These are phyloP conservation scores for Curvularia verruculosa DNA, from an alignment of 2,329 filamentous ascomycete species.

Conservation along the genomic window DNA sequence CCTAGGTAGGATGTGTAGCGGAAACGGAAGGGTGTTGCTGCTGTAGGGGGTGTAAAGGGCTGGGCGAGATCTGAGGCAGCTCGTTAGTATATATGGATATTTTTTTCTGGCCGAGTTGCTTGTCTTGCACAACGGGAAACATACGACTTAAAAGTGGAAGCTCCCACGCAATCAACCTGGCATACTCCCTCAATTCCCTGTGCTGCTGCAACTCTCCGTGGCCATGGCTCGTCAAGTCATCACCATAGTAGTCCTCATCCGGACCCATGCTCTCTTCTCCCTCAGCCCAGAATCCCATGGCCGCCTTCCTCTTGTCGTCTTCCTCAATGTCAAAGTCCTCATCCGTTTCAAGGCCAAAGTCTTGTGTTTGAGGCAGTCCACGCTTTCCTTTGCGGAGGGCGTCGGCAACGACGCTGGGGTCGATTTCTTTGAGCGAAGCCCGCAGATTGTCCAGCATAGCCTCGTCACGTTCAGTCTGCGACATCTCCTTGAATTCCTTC, in stretches of 20 bases:
- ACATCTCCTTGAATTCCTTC: slow-evolving; percentile 9
- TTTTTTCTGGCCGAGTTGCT: background rate
- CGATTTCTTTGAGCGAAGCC: slow-evolving; percentile 31
- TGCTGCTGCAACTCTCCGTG: slow-evolving; percentile 89
- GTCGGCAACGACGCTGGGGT: slow-evolving; percentile 30
- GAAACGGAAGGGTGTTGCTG: slow-evolving; percentile 80
- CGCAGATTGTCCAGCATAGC: slow-evolving; percentile 32
- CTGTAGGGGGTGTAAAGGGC: slow-evolving; percentile 74
- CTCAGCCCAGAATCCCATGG: slow-evolving; percentile 46
- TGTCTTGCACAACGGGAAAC: slow-evolving; percentile 44
- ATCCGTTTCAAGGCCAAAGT: slow-evolving; percentile 28
- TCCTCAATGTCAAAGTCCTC: slow-evolving; percentile 35
- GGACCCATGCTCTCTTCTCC: slow-evolving; percentile 60
- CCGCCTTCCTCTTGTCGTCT: slow-evolving; percentile 21
- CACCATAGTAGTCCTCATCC: slow-evolving; percentile 70
- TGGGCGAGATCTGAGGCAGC: slow-evolving; percentile 72
- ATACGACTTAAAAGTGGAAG: slow-evolving; percentile 88
- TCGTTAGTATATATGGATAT: background rate
- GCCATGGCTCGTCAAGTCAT: slow-evolving; percentile 82
- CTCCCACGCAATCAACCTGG: slow-evolving; percentile 89
- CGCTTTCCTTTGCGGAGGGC: slow-evolving; percentile 33
- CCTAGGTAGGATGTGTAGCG: slow-evolving; percentile 97
- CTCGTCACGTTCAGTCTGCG: slow-evolving; percentile 20
- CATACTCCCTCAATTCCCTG: slow-evolving; percentile 86
- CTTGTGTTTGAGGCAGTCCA: slow-evolving; percentile 24